phyloP scores from a whole-genome alignment of 192 early-diverging fungal genomes.

The Backusella tuberculispora region DNA sequence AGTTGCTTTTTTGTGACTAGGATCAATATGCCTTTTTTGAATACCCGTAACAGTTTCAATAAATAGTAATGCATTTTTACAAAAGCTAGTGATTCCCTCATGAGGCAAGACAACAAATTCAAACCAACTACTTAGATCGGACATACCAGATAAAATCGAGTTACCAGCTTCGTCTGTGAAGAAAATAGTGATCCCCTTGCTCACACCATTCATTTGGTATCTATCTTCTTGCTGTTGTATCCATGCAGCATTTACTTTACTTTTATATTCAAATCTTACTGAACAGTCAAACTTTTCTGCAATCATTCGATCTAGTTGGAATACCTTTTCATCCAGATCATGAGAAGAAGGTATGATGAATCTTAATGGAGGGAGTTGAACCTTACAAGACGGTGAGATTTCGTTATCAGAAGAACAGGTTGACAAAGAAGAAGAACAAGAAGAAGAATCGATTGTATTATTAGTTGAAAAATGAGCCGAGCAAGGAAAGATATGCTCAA shows the following conservation, averaged over 20 bases:
- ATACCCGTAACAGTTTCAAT: not conserved
- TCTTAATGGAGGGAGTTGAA: not conserved
- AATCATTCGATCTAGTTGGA: not conserved
- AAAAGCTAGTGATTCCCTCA: constrained; percentile 2
- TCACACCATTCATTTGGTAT: not conserved
- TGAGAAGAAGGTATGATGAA: not conserved
- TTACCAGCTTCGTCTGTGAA: not conserved
- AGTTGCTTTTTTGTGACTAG: not conserved
- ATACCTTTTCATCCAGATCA: not conserved
- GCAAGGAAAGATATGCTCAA: constrained; percentile 50
- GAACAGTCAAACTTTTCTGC: not conserved
- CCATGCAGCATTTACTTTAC: not conserved
- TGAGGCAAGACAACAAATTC: not conserved
- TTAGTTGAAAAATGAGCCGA: not conserved
- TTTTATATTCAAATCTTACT: not conserved
- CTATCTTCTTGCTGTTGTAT: not conserved
- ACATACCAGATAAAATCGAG: not conserved
- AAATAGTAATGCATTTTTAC: not conserved
- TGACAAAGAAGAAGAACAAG: not conserved
- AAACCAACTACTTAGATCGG: constrained; percentile 5
- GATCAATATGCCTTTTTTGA: constrained; percentile 6
- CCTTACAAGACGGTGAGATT: not conserved
- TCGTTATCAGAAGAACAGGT: not conserved
- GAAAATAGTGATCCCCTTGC: not conserved
- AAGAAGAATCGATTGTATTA: not conserved